phyloP scores from a whole-genome alignment of 768 basidiomycete genomes.

The Suillus decipiens region DNA sequence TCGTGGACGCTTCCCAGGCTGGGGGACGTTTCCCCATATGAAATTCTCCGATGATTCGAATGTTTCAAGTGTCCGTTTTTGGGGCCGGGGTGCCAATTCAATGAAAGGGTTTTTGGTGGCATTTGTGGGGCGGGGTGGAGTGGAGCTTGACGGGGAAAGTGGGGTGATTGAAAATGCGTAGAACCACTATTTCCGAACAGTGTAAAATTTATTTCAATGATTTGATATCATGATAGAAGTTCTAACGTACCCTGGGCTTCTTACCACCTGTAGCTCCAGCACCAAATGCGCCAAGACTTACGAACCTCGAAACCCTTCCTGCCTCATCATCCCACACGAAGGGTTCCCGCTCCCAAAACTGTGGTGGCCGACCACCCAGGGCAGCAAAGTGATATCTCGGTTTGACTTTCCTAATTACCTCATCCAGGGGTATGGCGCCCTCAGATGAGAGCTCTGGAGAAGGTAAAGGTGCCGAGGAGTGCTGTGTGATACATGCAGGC shows the following conservation, averaged over 20 bases:
- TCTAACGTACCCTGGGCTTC: constrained; percentile 75
- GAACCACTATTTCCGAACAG: constrained; percentile 70
- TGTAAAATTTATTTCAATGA: neutral
- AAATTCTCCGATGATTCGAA: constrained; percentile 57
- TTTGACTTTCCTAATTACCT: constrained; percentile 62
- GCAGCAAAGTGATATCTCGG: constrained; percentile 89
- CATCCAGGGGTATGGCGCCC: constrained; percentile 62
- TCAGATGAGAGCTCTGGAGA: constrained; percentile 41
- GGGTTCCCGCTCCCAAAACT: constrained; percentile 96
- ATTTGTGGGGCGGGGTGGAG: constrained; percentile 55
- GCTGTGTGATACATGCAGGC: constrained; percentile 64
- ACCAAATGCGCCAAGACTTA: constrained; percentile 89
- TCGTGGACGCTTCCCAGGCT: constrained; percentile 57
- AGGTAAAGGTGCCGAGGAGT: constrained; percentile 58
- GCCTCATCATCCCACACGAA: constrained; percentile 79
- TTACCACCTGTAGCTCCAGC: constrained; percentile 58
- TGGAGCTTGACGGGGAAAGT: constrained; percentile 38
- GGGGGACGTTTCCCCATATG: constrained; percentile 66
- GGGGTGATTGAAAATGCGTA: constrained; percentile 92
- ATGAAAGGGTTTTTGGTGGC: constrained; percentile 72
- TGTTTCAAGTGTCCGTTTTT: constrained; percentile 57
- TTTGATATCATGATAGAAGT: neutral
- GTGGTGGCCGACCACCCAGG: constrained; percentile 59
- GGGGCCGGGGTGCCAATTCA: constrained; percentile 36
- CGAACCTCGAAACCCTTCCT: constrained; percentile 67